Percentiles rank a stretch among this genome's conserved stretches.
Conservation (phyloP, 2,329 filamentous ascomycete genomes). For the Onygenales sp. region DNA sequence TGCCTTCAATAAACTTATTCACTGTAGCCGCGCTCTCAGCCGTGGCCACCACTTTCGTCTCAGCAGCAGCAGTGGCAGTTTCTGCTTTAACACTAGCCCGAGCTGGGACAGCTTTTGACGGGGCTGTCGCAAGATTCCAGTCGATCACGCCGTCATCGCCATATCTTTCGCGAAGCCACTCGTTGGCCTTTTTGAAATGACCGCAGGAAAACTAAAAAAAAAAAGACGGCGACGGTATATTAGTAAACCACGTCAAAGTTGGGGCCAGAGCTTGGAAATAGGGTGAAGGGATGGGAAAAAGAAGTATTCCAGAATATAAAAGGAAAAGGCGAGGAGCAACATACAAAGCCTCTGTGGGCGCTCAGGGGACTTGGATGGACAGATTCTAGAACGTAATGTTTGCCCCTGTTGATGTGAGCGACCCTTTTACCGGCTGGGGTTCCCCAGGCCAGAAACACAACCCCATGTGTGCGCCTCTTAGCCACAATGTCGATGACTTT, state of each 20-base stretch:
- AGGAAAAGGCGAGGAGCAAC: constrained; percentile 18
- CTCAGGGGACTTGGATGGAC: constrained; percentile 93
- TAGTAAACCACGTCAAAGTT: neutral
- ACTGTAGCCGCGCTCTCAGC: neutral
- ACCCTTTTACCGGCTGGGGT: constrained; percentile 73
- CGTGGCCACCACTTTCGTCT: neutral
- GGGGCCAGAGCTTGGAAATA: neutral
- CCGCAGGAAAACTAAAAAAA: constrained; percentile 32
- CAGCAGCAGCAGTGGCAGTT: neutral
- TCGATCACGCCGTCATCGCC: constrained; percentile 73
- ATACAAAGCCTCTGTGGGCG: constrained; percentile 66
- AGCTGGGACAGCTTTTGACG: no score
- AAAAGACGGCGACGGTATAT: neutral
- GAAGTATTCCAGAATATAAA: neutral
- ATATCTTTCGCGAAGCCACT: constrained; percentile 69
- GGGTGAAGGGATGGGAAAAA: neutral
- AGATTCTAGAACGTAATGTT: constrained; percentile 73
- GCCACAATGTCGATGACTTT: constrained; percentile 82
- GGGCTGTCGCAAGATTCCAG: constrained; percentile 56
- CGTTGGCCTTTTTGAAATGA: constrained; percentile 40
- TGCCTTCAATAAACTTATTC: constrained; percentile 6
- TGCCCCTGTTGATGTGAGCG: constrained; percentile 55
- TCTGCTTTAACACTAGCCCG: neutral
- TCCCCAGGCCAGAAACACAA: constrained; percentile 95
- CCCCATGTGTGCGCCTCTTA: constrained; percentile 63